Percentiles rank a stretch among this genome's conserved stretches.
These are phyloP conservation scores for Diplodia sapinea DNA, from an alignment of 2,329 filamentous ascomycete genomes.

Conservation along the genomic window DNA sequence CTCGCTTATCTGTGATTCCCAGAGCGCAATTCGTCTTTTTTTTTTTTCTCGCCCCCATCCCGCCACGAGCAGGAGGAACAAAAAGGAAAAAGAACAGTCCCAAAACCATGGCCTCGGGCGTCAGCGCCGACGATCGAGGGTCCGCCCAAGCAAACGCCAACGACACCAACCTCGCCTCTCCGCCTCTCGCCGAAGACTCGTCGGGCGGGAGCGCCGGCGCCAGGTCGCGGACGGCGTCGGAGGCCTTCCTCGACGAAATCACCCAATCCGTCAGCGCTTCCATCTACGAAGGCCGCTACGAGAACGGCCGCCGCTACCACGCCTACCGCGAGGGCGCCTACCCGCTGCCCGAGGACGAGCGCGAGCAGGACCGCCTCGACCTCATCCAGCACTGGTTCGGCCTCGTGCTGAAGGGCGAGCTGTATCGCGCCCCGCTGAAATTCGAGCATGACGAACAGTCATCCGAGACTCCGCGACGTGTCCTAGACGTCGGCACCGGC, in stretches of 20 bases:
- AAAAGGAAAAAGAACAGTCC: background rate
- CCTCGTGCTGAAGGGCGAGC: slow-evolving; percentile 45
- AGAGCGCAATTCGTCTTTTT: background rate
- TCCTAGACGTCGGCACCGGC: slow-evolving; percentile 45
- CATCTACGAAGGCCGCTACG: slow-evolving; percentile 45
- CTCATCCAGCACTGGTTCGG: slow-evolving; percentile 48
- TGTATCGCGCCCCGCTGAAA: slow-evolving; percentile 40
- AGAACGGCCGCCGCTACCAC: slow-evolving; percentile 48
- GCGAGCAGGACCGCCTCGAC: slow-evolving; percentile 47
- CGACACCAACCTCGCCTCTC: background rate
- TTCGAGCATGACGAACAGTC: slow-evolving; percentile 27
- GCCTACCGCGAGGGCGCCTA: slow-evolving; percentile 47
- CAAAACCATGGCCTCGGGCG: background rate
- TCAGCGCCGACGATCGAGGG: background rate
- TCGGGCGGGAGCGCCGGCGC: slow-evolving; percentile 28
- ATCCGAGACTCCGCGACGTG: slow-evolving; percentile 32
- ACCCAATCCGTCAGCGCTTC: slow-evolving; percentile 43
- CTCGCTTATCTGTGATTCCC: background rate
- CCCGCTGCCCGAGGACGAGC: slow-evolving; percentile 46
- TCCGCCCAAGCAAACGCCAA: background rate
- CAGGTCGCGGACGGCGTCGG: background rate
- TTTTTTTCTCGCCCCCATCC: background rate
- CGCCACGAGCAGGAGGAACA: background rate
- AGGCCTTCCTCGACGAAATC: slow-evolving; percentile 35
- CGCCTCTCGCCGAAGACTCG: slow-evolving; percentile 37